phyloP scores from a whole-genome alignment of 2,329 filamentous ascomycete species.

The Chaetomium sp. region DNA sequence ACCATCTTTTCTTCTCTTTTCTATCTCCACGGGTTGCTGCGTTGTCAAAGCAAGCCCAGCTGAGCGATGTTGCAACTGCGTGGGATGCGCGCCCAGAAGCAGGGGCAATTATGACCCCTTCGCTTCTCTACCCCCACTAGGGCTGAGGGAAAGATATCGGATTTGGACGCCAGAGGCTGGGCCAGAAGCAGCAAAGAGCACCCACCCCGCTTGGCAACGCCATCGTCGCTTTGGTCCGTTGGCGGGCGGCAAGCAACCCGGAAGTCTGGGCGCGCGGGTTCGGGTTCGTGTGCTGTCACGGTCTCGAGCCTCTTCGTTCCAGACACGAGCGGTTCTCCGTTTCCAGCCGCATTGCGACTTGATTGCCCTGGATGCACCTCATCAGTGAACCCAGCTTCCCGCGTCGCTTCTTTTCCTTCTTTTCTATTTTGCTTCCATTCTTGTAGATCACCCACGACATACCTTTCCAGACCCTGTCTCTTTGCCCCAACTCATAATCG shows the following conservation, averaged over 20 bases:
- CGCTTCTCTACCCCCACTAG: too few species aligned
- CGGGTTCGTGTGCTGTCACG: not conserved
- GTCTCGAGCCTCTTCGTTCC: not conserved
- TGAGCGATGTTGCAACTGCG: too few species aligned
- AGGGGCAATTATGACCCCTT: too few species aligned
- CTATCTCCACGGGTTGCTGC: too few species aligned
- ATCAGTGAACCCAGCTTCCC: not conserved
- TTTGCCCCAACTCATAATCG: not conserved
- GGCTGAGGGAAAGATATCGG: too few species aligned
- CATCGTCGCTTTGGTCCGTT: not conserved
- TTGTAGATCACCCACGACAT: constrained; percentile 1
- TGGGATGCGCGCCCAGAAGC: too few species aligned
- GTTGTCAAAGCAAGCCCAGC: too few species aligned
- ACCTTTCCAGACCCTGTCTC: not conserved
- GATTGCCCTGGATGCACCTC: not conserved
- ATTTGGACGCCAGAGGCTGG: too few species aligned
- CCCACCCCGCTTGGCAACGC: not conserved
- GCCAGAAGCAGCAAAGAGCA: too few species aligned
- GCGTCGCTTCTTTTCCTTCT: not conserved
- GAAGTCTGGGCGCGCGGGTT: too few species aligned
- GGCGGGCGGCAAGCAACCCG: not conserved
- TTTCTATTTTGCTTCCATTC: not conserved
- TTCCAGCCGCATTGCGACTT: not conserved
- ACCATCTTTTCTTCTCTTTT: too few species aligned
- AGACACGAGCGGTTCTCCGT: not conserved